Base-by-base conservation (phyloP, 2,329 filamentous ascomycete genomes). In the Aspergillus texensis region DNA sequence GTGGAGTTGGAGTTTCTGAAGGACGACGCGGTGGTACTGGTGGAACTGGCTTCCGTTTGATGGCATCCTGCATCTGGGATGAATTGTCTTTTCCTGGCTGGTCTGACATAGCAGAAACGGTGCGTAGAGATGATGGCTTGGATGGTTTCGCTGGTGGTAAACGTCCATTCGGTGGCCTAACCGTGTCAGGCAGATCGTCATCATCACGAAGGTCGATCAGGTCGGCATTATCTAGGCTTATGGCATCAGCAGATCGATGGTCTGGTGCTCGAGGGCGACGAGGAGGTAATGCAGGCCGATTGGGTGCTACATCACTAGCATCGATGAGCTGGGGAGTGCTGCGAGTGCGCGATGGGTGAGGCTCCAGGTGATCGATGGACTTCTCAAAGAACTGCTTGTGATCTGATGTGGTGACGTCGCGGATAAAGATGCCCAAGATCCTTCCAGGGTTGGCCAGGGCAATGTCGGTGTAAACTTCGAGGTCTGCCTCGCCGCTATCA, bases 401-500 rank as follows among this genome's bases (percentile, higher is more conserved):
- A 43, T 91, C 86, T 0, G 90, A 86, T 0, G 93, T 97, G 0
- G 95, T 99, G 26, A 99, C 92, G 77, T 99, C 95, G 61, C 96
- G 87, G 67, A 99, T 98, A 77, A 98, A 98, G 8, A 99, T 88
- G 0, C 89, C 95, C 34, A 93, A 81, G 2, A 99, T 89, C 32
- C 92, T 87, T 0, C 91, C 91, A 0, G 94, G 94, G 70, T 98
- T 90, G 2, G 91, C 88, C 39, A 94, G 74, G 0, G 91, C 94
- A n/a, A 97, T 86, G 67, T 99, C 95, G 0, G 94, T 97, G 73
- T 99, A 99, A 0, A 98, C 93, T 76, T 99, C 96, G 3, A 99
- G 83, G 78, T 99, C 96, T 9, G 94, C 95, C 78, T 99, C 95
- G 43, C 96, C 95, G 70, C 94, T 97, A 75, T 99, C 95, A 10